Evolutionary conservation across 139 green algal genomes (phyloP), one percentile per base, ranked within the genome.

Genomic region (Medakamo hakoo): DNA sequence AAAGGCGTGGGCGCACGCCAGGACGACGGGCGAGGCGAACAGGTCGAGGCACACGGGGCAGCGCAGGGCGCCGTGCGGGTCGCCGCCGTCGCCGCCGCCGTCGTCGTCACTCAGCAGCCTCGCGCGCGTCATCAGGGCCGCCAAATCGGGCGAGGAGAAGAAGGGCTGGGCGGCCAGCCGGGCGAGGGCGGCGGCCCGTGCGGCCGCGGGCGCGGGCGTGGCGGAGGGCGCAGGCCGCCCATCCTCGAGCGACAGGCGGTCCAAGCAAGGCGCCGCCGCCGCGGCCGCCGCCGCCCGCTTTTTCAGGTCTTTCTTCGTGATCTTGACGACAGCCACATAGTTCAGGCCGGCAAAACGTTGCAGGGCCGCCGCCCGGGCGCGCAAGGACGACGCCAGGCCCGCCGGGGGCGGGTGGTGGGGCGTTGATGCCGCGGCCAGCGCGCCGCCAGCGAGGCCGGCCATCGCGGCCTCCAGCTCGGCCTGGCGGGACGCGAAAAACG

Each of bases 1-100:
- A 76, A 91, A 93, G 30, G 80, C 71, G 63, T 95, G 87, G 0
- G 79, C 78, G 68, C 87, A 95, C n/a, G 81, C 85, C 3, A 95
- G 78, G 24, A 91, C 75, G 56, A 93, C 87, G 0, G 86, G 84
- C 62, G 73, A 81, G 65, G 82, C 78, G 58, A 94, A 78, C 26
- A 78, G 4, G 27, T 67, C 77, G 62, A 92, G 71, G 72, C 87
- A 95, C 64, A 95, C 87, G 57, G 86, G 80, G 72, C 87, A 95
- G 60, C 81, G 63, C 56, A 80, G 89, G 29, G 87, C 80, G 26
- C 76, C 40, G 52, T 59, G 31, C 4, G 27, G 65, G 20, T 4
- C 20, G 31, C 14, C 55, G 25, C 30, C 23, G 3, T 63, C 49
- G 3, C 28, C 21, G 3, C 23, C 30, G 14, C 26, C 30, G 21